Percentiles rank a stretch among this genome's conserved stretches.
phyloP scores from a whole-genome alignment of 2,329 filamentous ascomycete genomes.

The Diaporthe velutina region DNA sequence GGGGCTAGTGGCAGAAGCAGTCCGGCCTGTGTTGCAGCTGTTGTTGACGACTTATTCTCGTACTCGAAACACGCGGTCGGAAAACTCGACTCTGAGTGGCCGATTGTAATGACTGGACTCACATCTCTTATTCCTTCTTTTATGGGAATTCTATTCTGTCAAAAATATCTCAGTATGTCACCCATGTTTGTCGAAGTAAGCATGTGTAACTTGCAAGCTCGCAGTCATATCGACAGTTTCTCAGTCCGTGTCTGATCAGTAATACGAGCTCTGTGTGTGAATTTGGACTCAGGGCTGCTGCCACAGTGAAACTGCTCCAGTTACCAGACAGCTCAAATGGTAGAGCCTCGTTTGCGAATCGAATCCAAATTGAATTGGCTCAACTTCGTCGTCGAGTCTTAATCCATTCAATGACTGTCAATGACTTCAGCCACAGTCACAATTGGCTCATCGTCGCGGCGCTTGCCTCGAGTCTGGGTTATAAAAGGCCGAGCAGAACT shows the following conservation, averaged over 20 bases:
- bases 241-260: neutral
- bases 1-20: too few relatives aligned
- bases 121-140: too few relatives aligned
- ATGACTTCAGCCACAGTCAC: neutral
- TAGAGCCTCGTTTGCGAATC: neutral
- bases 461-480: neutral
- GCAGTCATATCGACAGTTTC: neutral
- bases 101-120: neutral
- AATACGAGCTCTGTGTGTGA: neutral
- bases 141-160: too few relatives aligned
- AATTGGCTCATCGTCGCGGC: neutral
- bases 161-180: neutral
- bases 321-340: neutral
- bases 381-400: neutral
- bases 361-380: neutral
- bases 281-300: neutral
- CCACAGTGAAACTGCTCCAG: neutral
- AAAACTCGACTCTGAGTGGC: neutral
- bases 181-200: too few relatives aligned
- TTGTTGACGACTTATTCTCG: neutral
- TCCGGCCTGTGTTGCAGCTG: neutral
- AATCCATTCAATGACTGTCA: neutral
- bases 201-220: neutral
- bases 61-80: too few relatives aligned
- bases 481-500: neutral